Percentiles rank a stretch among this genome's conserved stretches.
phyloP scores from a whole-genome alignment of 106 monocot genomes.

The Dioscorea dumetorum region DNA sequence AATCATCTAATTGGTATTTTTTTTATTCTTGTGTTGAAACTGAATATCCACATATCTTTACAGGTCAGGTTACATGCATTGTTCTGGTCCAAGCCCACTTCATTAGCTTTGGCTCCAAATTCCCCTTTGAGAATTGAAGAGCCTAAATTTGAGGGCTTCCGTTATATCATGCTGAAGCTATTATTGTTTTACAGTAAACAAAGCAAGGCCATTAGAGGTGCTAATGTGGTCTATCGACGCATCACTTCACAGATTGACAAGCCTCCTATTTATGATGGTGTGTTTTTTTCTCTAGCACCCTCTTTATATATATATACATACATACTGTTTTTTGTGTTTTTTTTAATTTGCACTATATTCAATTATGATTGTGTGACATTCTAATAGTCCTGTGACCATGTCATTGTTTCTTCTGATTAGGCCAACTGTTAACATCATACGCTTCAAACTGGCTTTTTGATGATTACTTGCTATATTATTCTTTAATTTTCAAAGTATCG shows the following conservation, averaged over 20 bases:
- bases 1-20: background rate
- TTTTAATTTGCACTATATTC: background rate
- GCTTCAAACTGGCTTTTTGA: no score
- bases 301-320: background rate
- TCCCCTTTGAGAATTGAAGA: constrained; percentile 81
- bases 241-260: constrained; percentile 72
- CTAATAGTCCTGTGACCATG: no score
- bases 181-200: constrained; percentile 88
- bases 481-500: no score
- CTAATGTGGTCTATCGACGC: constrained; percentile 76
- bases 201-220: constrained; percentile 85
- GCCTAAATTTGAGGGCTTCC: constrained; percentile 67
- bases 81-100: constrained; percentile 86
- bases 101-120: constrained; percentile 63
- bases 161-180: constrained; percentile 54
- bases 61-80: constrained; percentile 62
- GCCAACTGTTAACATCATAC: no score
- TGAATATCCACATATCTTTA: constrained; percentile 8
- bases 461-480: no score
- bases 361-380: no score
- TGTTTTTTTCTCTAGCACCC: constrained; percentile 16
- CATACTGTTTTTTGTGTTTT: background rate
- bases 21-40: background rate
- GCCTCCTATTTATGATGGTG: constrained; percentile 87
- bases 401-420: no score